Percentiles rank a stretch among this genome's conserved stretches.
These are phyloP conservation scores for Leptomonas pyrrhocoris DNA, from an alignment of 208 protist species.

Conservation along the genomic window DNA sequence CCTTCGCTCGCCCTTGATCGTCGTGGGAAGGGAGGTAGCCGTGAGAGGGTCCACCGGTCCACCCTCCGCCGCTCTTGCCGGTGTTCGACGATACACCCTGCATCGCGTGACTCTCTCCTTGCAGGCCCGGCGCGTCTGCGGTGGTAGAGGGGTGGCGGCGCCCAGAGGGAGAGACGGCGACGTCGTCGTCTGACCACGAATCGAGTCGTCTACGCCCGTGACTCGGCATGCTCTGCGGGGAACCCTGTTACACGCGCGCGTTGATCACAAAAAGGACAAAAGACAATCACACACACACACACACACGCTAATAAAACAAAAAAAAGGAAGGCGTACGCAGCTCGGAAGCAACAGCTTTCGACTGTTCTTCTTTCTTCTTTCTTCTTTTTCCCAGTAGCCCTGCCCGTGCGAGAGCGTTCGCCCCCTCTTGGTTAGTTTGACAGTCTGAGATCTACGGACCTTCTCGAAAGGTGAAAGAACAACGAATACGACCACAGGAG, in stretches of 20 bases:
- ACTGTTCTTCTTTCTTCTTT: no score
- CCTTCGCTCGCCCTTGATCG: conserved; percentile 43
- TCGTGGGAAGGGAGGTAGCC: conserved; percentile 45
- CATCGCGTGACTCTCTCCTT: conserved; percentile 6
- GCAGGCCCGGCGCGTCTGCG: not conserved
- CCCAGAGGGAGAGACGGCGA: not conserved
- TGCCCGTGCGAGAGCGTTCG: no score
- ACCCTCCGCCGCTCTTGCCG: conserved; percentile 68
- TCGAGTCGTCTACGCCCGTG: conserved; percentile 8
- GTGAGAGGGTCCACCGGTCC: conserved; percentile 62
- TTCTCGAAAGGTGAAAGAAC: no score
- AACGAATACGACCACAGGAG: no score
- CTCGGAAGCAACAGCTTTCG: no score
- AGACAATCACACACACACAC: no score
- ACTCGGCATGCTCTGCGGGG: not conserved
- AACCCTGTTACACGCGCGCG: no score
- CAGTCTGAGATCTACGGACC: no score
- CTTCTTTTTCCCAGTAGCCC: no score
- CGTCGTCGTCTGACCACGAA: conserved; percentile 21
- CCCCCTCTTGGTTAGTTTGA: no score
- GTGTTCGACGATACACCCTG: conserved; percentile 47
- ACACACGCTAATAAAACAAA: not conserved
- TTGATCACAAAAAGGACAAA: no score
- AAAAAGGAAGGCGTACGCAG: no score
- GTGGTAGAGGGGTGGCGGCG: conserved; percentile 8